A percentile compares a stretch with the other conserved stretches of the same genome.
Conservation (phyloP, 208 protist species). For the Trypanosoma caninum region DNA sequence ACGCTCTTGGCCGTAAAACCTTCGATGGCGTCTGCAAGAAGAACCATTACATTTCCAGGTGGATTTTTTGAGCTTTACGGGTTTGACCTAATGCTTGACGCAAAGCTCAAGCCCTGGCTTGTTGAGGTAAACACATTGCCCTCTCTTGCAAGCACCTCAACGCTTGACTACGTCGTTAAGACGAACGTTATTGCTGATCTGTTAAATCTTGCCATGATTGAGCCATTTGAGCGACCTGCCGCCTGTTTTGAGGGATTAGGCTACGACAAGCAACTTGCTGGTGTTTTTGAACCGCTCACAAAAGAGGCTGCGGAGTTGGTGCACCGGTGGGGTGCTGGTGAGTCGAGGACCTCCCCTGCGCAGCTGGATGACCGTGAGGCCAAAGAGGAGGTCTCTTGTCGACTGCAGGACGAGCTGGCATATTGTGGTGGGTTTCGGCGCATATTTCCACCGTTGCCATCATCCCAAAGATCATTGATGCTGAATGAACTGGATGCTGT, state of each 20-base stretch:
- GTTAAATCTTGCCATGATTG: constrained; percentile 80
- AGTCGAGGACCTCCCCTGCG: neutral
- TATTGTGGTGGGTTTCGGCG: constrained; percentile 77
- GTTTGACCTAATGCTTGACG: constrained; percentile 90
- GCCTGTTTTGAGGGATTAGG: constrained; percentile 14
- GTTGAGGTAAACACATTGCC: constrained; percentile 93
- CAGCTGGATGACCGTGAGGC: constrained; percentile 22
- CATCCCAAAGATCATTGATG: neutral
- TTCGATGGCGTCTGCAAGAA: constrained; percentile 21
- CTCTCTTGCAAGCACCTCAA: constrained; percentile 83
- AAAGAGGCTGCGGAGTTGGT: constrained; percentile 12
- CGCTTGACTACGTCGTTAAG: constrained; percentile 87
- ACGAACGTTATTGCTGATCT: constrained; percentile 83
- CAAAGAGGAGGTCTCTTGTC: constrained; percentile 42
- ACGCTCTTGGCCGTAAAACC: constrained; percentile 62
- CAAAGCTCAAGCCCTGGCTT: constrained; percentile 62
- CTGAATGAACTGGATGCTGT: constrained; percentile 20
- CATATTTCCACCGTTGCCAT: constrained; percentile 66
- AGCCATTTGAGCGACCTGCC: constrained; percentile 62
- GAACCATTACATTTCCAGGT: constrained; percentile 28
- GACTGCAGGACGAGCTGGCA: constrained; percentile 58
- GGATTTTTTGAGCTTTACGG: constrained; percentile 90
- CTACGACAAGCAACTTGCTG: neutral
- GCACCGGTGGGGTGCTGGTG: neutral
- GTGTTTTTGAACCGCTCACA: constrained; percentile 14